Evolutionary conservation across 768 basidiomycete species (phyloP).

Genomic region (Glaciozyma martinii): DNA sequence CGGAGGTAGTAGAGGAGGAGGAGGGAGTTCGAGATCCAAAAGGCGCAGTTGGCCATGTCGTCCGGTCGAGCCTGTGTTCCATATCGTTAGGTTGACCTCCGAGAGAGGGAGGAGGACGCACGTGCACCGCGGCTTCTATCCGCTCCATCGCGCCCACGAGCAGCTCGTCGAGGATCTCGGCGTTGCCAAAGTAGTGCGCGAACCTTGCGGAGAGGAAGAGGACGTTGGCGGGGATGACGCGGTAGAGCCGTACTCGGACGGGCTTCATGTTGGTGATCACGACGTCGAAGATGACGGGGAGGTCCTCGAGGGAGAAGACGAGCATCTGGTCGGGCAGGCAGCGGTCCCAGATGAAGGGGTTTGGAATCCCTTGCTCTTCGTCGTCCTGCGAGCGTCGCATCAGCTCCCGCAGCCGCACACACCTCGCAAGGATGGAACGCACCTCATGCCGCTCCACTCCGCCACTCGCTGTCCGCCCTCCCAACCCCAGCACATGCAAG

Average conservation of each 20-base stretch:
- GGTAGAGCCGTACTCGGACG: conserved; percentile 48
- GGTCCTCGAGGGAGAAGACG: conserved; percentile 71
- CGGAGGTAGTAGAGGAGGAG: conserved; percentile 77
- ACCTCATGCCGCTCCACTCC: conserved; percentile 39
- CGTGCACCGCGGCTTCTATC: conserved; percentile 87
- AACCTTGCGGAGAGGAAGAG: conserved; percentile 86
- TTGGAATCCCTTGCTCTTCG: conserved; percentile 42
- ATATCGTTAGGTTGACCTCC: background rate
- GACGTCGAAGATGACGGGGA: conserved; percentile 70
- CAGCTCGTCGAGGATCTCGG: conserved; percentile 85
- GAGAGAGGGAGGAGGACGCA: conserved; percentile 44
- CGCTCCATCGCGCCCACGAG: conserved; percentile 81
- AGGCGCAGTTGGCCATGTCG: conserved; percentile 74
- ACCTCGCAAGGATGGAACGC: conserved; percentile 10
- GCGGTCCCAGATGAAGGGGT: conserved; percentile 41
- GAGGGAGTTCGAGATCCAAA: conserved; percentile 90
- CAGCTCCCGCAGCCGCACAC: background rate
- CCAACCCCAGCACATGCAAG: conserved; percentile 50
- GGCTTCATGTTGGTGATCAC: conserved; percentile 69
- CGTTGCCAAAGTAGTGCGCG: conserved; percentile 75
- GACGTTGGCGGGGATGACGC: conserved; percentile 76
- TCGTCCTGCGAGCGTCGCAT: conserved; percentile 41
- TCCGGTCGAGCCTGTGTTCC: conserved; percentile 61
- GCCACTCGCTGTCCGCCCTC: conserved; percentile 56
- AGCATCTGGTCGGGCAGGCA: conserved; percentile 80